Evolutionary conservation across 331 rosid genomes (phyloP).

Genomic region (Quercus phellos): DNA sequence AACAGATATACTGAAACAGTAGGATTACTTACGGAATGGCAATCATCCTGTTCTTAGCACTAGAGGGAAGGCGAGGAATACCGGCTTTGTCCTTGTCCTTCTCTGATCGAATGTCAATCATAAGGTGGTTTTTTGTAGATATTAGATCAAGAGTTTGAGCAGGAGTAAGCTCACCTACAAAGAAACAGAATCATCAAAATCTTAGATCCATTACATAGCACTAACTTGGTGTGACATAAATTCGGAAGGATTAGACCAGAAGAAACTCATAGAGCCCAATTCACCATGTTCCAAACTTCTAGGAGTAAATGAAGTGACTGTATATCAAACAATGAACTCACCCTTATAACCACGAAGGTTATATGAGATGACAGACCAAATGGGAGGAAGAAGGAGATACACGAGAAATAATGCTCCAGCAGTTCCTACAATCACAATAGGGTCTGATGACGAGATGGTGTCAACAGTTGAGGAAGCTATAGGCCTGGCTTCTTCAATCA

Average conservation of each 20-base stretch:
- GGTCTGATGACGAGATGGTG: constrained; percentile 73
- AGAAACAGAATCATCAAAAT: constrained; percentile 15
- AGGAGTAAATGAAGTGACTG: constrained; percentile 6
- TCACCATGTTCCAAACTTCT: constrained; percentile 1
- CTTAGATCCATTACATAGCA: background rate
- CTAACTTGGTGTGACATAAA: background rate
- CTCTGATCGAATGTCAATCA: constrained; percentile 79
- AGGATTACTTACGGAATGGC: constrained; percentile 75
- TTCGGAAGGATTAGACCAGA: background rate
- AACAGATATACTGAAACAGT: background rate
- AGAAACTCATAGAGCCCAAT: background rate
- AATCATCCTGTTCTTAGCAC: constrained; percentile 59
- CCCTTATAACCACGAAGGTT: constrained; percentile 87
- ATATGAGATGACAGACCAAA: constrained; percentile 68
- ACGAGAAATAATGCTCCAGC: constrained; percentile 70
- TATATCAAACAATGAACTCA: constrained; percentile 8
- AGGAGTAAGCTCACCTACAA: constrained; percentile 72
- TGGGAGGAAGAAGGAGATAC: constrained; percentile 72
- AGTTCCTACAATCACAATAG: constrained; percentile 59
- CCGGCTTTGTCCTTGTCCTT: constrained; percentile 88
- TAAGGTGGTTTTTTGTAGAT: constrained; percentile 47
- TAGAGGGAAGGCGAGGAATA: constrained; percentile 88
- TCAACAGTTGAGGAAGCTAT: constrained; percentile 72
- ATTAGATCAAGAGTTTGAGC: constrained; percentile 90
- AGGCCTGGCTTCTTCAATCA: constrained; percentile 79